Evolutionary conservation across 148 eudicot species (phyloP).

Genomic region (Rhododendron henanense): DNA sequence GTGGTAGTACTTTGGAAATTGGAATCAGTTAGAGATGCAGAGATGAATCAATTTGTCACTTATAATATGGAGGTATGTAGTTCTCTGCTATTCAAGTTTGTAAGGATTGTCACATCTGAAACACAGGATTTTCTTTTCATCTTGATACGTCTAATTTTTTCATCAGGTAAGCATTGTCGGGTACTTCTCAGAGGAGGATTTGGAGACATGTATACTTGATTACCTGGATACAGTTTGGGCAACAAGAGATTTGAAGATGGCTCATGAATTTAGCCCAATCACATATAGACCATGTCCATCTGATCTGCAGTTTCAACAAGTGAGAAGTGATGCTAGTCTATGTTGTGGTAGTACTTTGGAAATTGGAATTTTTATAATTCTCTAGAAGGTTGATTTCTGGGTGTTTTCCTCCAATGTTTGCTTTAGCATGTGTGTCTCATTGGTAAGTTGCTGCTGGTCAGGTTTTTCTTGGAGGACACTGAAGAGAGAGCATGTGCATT

Average conservation of each 20-base stretch:
- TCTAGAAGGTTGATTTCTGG: background rate
- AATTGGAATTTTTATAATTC: constrained; percentile 1
- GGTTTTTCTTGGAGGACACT: constrained; percentile 88
- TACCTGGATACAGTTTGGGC: constrained; percentile 84
- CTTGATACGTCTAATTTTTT: too few relatives aligned
- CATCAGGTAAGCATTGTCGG: too few relatives aligned
- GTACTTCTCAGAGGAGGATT: too few relatives aligned
- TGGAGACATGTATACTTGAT: constrained; percentile 92
- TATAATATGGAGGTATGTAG: too few relatives aligned
- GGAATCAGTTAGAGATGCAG: too few relatives aligned
- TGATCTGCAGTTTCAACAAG: constrained; percentile 80
- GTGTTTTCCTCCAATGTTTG: background rate
- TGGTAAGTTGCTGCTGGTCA: constrained; percentile 18
- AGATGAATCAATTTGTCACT: too few relatives aligned
- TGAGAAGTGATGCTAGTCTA: constrained; percentile 25
- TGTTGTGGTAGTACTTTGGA: background rate
- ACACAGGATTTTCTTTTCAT: too few relatives aligned
- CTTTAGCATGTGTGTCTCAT: background rate
- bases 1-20: too few relatives aligned
- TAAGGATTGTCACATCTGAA: too few relatives aligned
- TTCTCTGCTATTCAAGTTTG: too few relatives aligned
- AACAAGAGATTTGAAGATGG: constrained; percentile 35
- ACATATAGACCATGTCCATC: constrained; percentile 67
- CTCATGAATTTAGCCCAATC: constrained; percentile 46
- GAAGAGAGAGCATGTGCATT: constrained; percentile 99